A percentile compares a stretch with the other conserved stretches of the same genome.
These are phyloP conservation scores for Bonnemaisonia californica DNA, from an alignment of 31 red algal genomes.

Conservation along the genomic window DNA sequence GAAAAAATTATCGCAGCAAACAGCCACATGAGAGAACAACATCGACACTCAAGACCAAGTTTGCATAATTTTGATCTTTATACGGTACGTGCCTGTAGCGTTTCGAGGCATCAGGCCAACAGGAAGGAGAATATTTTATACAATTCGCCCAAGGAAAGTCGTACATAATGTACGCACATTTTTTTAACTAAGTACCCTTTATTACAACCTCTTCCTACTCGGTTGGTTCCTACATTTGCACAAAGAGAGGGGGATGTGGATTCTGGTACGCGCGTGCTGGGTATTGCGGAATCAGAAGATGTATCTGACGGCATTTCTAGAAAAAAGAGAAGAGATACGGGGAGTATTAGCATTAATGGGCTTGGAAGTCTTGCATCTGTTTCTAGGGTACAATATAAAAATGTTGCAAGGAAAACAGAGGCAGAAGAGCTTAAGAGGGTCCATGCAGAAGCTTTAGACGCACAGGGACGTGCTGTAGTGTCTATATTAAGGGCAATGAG, in stretches of 20 bases:
- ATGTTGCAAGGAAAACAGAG: background rate
- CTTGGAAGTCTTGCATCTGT: background rate
- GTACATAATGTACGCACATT: constrained; percentile 27
- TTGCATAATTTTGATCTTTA: background rate
- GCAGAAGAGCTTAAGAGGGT: background rate
- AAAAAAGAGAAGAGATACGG: background rate
- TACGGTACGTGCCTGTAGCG: background rate
- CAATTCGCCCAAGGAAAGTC: constrained; percentile 3
- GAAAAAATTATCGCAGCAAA: background rate
- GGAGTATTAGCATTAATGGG: constrained; percentile 9
- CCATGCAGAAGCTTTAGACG: background rate
- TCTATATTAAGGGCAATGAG: background rate
- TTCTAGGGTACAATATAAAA: no score
- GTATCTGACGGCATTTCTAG: background rate
- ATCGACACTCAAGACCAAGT: background rate
- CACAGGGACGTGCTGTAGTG: background rate
- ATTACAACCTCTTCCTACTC: background rate
- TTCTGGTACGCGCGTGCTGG: no score
- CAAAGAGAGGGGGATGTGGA: background rate
- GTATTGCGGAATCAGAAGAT: background rate
- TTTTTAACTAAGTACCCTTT: constrained; percentile 6
- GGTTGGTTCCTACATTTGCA: background rate
- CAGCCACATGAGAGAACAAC: background rate
- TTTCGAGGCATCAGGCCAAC: background rate
- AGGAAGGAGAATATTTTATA: constrained; percentile 10